Evolutionary conservation across 1,139 yeast genomes (phyloP), one percentile per base, ranked within the genome.

Genomic region (Hyphopichia fennica): DNA sequence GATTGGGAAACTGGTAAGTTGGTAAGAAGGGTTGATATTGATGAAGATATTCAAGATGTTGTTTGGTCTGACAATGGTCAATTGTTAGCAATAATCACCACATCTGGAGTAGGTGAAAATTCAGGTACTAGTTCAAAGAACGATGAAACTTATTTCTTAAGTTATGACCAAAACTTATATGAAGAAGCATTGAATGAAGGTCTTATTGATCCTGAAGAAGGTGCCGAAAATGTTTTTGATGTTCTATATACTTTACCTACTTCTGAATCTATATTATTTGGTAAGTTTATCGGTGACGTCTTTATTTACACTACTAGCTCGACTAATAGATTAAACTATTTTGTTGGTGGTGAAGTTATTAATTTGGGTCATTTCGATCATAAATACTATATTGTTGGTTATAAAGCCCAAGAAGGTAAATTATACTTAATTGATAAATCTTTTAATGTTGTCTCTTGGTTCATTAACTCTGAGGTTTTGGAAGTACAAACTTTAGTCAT

Each of bases 241-340:
- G 95, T 91, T 23, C 72, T 88, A 45, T 81, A 83, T 58, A 96
- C 95, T 48, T 79, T 90, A 48, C 81, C 82, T 43, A 69, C 76
- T 14, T 58, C 75, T 5, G 99, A 93, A 60, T 69, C 84, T 25
- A 81, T 93, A 34, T 81, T 87, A 47, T 85, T 96, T 17, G 97
- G 97, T 56, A 84, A 84, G 62, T 93, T 97, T 87, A 89, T 91
- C 56, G 99, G 99, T 52, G 98, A 93, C 69, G 97, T 95, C 35
- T 91, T 91, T 62, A 81, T 93, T 43, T 93, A 86, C 71, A 89
- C 98, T 14, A 73, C 79, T 16, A 84, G 96, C 1, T 57, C 84
- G 18, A 80, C 96, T 29, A 89, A 90, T 66, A 82, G 98, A 63
- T 77, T 95, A 59, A 93, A 91, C 67, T 95, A 93, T 64, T 81